Conservation (phyloP, 306 rosid species). For the Styphnolobium japonicum region DNA sequence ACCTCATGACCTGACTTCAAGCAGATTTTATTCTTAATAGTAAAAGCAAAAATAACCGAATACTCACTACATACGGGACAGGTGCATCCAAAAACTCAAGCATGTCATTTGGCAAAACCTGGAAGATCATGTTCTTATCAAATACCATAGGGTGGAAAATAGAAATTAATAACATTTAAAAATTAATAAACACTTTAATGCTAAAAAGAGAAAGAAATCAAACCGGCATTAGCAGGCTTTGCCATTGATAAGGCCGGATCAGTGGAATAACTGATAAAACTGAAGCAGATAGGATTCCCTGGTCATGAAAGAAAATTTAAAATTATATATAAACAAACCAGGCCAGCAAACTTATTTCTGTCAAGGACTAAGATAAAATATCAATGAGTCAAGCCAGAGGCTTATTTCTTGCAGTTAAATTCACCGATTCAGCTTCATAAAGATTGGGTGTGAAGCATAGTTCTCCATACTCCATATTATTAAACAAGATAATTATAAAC, state of each 20-base stretch:
- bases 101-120: constrained; percentile 98
- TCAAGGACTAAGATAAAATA: not conserved
- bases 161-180: not conserved
- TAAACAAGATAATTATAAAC: not conserved
- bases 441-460: not conserved
- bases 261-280: constrained; percentile 89
- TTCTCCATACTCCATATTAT: not conserved
- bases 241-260: constrained; percentile 96
- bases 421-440: not conserved
- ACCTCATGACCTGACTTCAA: constrained; percentile 1
- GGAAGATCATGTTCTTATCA: constrained; percentile 32
- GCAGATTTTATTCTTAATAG: constrained; percentile 2
- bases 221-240: constrained; percentile 98
- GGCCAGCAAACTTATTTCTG: not conserved
- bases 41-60: constrained; percentile 15
- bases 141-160: constrained; percentile 16
- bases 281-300: constrained; percentile 93
- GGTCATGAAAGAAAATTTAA: constrained; percentile 29
- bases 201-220: constrained; percentile 33
- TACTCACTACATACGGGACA: constrained; percentile 91
- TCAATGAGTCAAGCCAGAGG: not conserved
- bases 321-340: not conserved
- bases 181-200: not conserved
- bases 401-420: not conserved
- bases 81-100: constrained; percentile 99